These are phyloP conservation scores for Juncus effusus DNA, from an alignment of 176 grass and related monocot species.

Conservation along the genomic window DNA sequence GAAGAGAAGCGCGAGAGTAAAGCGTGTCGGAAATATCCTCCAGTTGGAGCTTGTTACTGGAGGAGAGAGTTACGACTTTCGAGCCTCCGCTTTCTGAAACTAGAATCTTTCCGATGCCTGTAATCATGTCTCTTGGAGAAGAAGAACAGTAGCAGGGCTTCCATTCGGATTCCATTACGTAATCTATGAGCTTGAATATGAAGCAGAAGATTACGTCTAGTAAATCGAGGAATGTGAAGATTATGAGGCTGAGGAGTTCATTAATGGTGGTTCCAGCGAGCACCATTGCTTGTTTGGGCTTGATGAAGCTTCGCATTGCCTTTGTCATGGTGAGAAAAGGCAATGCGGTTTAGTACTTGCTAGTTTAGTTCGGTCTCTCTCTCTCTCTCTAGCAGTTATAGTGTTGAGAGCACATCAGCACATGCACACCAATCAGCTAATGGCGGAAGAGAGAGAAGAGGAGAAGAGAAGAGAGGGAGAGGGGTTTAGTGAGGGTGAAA, in stretches of 20 bases:
- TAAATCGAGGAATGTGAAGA: slow-evolving; percentile 75
- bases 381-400: neutral
- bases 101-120: slow-evolving; percentile 57
- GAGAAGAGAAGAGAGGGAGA: slow-evolving; percentile 13
- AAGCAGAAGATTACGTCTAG: slow-evolving; percentile 69
- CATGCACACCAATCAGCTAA: slow-evolving; percentile 19
- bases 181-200: slow-evolving; percentile 74
- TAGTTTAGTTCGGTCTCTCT: neutral
- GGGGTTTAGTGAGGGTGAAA: neutral
- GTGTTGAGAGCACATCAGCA: slow-evolving; percentile 33
- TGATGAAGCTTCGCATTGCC: slow-evolving; percentile 9
- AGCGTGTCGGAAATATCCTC: slow-evolving; percentile 99
- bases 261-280: slow-evolving; percentile 48
- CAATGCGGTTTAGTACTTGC: neutral
- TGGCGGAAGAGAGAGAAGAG: slow-evolving; percentile 2
- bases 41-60: slow-evolving; percentile 64
- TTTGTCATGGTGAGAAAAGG: slow-evolving; percentile 4
- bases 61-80: slow-evolving; percentile 76
- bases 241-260: slow-evolving; percentile 67
- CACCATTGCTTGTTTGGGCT: slow-evolving; percentile 41
- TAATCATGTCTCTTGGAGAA: slow-evolving; percentile 29
- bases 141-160: slow-evolving; percentile 91
- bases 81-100: slow-evolving; percentile 79
- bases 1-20: slow-evolving; percentile 57
- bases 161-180: slow-evolving; percentile 69